Evolutionary conservation across 495 filamentous ascomycete genomes (phyloP), one percentile per base, ranked within the genome.

Genomic region (Penicillium herquei): DNA sequence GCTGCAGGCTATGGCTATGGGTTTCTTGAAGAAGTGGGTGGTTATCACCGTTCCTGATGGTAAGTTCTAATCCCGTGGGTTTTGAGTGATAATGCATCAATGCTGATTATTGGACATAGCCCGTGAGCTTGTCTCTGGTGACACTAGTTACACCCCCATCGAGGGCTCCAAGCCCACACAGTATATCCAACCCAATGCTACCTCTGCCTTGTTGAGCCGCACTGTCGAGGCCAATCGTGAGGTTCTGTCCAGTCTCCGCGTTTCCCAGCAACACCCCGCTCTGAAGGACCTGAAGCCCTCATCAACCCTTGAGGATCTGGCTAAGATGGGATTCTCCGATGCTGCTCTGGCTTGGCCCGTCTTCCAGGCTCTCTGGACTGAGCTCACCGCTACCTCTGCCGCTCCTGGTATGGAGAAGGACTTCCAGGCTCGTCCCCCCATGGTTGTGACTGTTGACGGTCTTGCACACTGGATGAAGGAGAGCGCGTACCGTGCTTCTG

Each of bases 21-120:
- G 85, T 1, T 86, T 92, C 60, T 64, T 91, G 60, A 91, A 88
- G 67, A 80, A 87, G 14, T 96, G 91, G 91, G 79, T 96, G 33
- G 93, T 98, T 10, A 78, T 98, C 49, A 86, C 89, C 58, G 80
- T 97, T 49, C 92, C 94, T n/a, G 92, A 98, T 67, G 88, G 93
- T 95, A 78, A 62, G 74, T 41, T 35, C 41, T n/a, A n/a, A 8
- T 39, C 21, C 11, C 1, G 9, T 1, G 18, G n/a, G n/a, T n/a
- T n/a, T 18, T 31, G 39, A 34, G 21, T 41, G 18, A 13, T 10
- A 51, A 26, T 40, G 32, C 26, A 16, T 33, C 30, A 14, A 30
- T 49, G 42, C 52, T 55, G 30, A 35, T 57, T 51, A 65, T 39
- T 43, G 33, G 11, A 51, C 54, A 18, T 57, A 97, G 92, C 83